Conservation (phyloP, 192 early-diverging fungal species). For the Glomus cerebriforme region DNA sequence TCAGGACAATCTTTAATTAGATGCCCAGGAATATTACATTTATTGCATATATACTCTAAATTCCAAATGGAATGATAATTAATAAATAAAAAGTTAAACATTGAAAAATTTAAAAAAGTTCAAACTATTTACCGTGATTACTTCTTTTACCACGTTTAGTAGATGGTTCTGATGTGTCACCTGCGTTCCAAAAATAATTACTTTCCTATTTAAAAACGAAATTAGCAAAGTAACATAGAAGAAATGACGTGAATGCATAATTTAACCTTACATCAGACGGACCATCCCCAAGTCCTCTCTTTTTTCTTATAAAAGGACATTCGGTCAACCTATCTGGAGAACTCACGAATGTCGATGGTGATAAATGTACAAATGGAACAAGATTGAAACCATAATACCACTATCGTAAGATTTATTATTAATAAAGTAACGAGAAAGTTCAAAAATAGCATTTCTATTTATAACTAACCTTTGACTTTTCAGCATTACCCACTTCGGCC, state of each 20-base stretch:
- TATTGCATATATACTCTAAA: conserved; percentile 51
- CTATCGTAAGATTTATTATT: conserved; percentile 25
- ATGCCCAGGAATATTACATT: conserved; percentile 47
- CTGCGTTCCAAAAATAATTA: not conserved
- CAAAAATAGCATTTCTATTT: not conserved
- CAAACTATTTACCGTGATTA: not conserved
- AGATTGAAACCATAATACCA: conserved; percentile 96
- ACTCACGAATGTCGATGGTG: conserved; percentile 33
- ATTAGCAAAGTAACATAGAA: not conserved
- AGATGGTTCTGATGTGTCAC: not conserved
- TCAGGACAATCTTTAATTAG: conserved; percentile 51
- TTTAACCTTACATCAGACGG: not conserved
- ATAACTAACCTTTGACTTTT: conserved; percentile 63
- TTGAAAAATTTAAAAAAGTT: not conserved
- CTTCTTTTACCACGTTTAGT: conserved; percentile 13
- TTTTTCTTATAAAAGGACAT: conserved; percentile 45
- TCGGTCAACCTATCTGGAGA: conserved; percentile 58
- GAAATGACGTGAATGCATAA: not conserved
- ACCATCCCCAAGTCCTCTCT: not conserved
- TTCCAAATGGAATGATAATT: not conserved
- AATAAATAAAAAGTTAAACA: not conserved
- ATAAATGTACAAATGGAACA: conserved; percentile 56
- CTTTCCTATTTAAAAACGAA: not conserved
- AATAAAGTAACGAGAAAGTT: not conserved
- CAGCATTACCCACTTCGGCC: conserved; percentile 62